Evolutionary conservation across 441 rosid genomes (phyloP).

Genomic region (Arabidopsis lyrata): DNA sequence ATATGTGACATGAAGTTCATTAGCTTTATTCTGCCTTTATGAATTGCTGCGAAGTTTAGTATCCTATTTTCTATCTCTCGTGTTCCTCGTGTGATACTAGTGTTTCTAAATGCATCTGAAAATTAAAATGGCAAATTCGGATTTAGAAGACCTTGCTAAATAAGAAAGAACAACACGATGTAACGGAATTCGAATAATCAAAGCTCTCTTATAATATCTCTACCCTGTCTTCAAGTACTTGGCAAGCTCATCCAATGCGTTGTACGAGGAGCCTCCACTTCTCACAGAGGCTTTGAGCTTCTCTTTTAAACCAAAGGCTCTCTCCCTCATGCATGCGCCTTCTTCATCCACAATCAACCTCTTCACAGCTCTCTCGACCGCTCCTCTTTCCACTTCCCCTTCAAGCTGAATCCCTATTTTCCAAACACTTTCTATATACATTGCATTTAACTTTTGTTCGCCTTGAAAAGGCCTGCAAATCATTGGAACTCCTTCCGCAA

Average conservation of each 20-base stretch:
- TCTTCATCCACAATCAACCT: constrained; percentile 31
- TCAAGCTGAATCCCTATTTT: constrained; percentile 28
- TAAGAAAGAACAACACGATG: too few species aligned
- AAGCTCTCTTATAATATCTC: background rate
- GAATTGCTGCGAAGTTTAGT: too few species aligned
- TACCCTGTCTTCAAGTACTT: constrained; percentile 18
- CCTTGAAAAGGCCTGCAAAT: constrained; percentile 48
- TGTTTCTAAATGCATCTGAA: too few species aligned
- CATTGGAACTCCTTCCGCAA: constrained; percentile 53
- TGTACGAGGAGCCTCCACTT: constrained; percentile 36
- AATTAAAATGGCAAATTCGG: too few species aligned
- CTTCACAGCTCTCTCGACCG: constrained; percentile 23
- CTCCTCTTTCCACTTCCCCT: constrained; percentile 28
- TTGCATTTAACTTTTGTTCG: constrained; percentile 52
- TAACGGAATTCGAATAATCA: too few species aligned
- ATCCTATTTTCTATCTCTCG: too few species aligned
- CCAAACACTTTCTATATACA: constrained; percentile 48
- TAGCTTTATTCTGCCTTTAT: too few species aligned
- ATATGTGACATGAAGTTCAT: too few species aligned
- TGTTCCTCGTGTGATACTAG: too few species aligned
- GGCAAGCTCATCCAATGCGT: constrained; percentile 42
- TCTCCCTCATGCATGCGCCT: constrained; percentile 27
- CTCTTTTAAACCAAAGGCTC: constrained; percentile 9
- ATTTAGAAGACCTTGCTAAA: too few species aligned
- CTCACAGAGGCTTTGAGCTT: constrained; percentile 17